These are phyloP conservation scores for Hymenoscyphus linearis DNA, from an alignment of 2,329 filamentous ascomycete species.

Conservation along the genomic window DNA sequence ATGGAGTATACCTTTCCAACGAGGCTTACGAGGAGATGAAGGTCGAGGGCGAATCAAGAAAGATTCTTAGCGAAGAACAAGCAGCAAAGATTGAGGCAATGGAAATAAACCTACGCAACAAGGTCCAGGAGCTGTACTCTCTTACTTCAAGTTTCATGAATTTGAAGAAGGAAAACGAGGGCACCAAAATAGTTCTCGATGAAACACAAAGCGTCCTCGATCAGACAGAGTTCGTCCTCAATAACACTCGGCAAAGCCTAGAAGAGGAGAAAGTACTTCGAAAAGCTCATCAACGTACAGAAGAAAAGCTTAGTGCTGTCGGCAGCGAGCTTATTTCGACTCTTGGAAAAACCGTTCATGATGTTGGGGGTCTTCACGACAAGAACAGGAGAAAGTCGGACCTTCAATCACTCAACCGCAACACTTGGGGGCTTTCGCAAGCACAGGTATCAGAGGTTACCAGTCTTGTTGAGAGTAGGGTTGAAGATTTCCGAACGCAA, in stretches of 20 bases:
- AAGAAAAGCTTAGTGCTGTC: slow-evolving; percentile 67
- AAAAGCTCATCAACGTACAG: slow-evolving; percentile 80
- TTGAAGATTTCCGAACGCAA: slow-evolving; percentile 65
- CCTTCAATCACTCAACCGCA: slow-evolving; percentile 72
- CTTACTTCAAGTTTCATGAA: slow-evolving; percentile 83
- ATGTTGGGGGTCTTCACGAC: slow-evolving; percentile 75
- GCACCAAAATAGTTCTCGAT: slow-evolving; percentile 64
- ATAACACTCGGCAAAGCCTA: slow-evolving; percentile 68
- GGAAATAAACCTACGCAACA: slow-evolving; percentile 85
- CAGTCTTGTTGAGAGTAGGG: slow-evolving; percentile 66
- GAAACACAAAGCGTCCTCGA: slow-evolving; percentile 77
- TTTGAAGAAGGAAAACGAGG: slow-evolving; percentile 85
- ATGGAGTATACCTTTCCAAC: slow-evolving; percentile 88
- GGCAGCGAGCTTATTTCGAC: slow-evolving; percentile 74
- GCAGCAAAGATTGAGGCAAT: slow-evolving; percentile 87
- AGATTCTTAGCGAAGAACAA: slow-evolving; percentile 90
- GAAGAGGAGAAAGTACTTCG: slow-evolving; percentile 75
- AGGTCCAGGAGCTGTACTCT: slow-evolving; percentile 85
- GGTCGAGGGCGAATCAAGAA: slow-evolving; percentile 83
- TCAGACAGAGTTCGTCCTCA: slow-evolving; percentile 80
- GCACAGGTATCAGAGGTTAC: slow-evolving; percentile 73
- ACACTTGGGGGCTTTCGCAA: slow-evolving; percentile 73
- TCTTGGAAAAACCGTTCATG: slow-evolving; percentile 69
- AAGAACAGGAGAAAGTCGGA: slow-evolving; percentile 85
- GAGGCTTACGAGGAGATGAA: slow-evolving; percentile 89